These are phyloP conservation scores for Juncus effusus DNA, from an alignment of 176 grass and related monocot genomes.

Conservation along the genomic window DNA sequence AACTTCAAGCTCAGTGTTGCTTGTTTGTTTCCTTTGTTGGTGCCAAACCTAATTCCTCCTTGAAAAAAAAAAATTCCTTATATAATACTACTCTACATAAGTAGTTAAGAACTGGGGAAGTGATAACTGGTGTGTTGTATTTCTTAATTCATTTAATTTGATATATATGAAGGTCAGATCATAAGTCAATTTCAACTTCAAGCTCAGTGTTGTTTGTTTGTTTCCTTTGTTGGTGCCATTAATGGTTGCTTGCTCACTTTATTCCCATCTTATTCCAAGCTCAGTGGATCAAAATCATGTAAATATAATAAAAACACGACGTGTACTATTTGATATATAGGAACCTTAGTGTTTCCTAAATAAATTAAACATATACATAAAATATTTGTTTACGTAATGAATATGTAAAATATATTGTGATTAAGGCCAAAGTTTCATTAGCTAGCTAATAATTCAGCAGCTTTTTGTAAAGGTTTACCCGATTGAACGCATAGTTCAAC, in stretches of 20 bases:
- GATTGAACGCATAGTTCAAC: too few relatives aligned
- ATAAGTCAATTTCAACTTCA: neutral
- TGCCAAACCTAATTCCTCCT: constrained; percentile 13
- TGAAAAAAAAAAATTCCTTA: neutral
- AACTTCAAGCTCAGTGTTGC: neutral
- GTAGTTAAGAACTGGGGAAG: constrained; percentile 21
- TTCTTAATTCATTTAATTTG: neutral
- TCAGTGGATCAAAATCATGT: too few relatives aligned
- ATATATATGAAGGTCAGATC: too few relatives aligned
- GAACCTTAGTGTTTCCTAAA: too few relatives aligned
- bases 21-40: neutral
- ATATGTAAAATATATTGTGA: too few relatives aligned
- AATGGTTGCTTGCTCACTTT: constrained; percentile 16
- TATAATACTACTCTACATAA: neutral
- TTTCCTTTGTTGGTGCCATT: neutral
- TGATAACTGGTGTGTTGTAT: neutral
- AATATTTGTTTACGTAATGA: too few relatives aligned
- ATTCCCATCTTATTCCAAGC: neutral
- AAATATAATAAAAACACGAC: too few relatives aligned
- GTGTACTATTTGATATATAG: too few relatives aligned
- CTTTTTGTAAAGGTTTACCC: too few relatives aligned
- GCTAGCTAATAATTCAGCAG: too few relatives aligned
- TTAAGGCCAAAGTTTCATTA: too few relatives aligned
- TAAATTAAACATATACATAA: too few relatives aligned
- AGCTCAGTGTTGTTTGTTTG: neutral